Evolutionary conservation across 1,284 basidiomycete genomes (phyloP).

Genomic region (Uromyces viciae-fabae): DNA sequence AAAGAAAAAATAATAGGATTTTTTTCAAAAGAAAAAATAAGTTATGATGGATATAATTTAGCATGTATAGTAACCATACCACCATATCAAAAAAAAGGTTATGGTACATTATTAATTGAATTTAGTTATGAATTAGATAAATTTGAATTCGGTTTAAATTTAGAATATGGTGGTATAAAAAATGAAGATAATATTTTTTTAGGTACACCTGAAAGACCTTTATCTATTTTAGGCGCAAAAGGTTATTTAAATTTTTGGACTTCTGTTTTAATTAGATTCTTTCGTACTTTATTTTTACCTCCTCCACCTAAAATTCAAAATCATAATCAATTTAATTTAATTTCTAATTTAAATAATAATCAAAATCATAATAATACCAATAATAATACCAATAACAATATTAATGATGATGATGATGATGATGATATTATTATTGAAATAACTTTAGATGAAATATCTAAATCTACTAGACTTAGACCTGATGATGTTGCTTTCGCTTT

Average conservation of each 20-base stretch:
- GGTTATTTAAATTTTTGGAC: slow-evolving; percentile 92
- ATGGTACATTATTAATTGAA: slow-evolving; percentile 93
- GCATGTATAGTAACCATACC: slow-evolving; percentile 95
- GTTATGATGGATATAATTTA: slow-evolving; percentile 94
- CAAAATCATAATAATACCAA: too few relatives aligned
- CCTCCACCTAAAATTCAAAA: slow-evolving; percentile 13
- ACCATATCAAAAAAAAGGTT: slow-evolving; percentile 83
- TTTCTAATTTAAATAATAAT: too few relatives aligned
- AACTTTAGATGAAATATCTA: slow-evolving; percentile 62
- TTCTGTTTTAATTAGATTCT: slow-evolving; percentile 74
- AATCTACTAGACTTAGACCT: slow-evolving; percentile 71
- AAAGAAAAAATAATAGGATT: slow-evolving; percentile 82
- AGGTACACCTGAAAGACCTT: slow-evolving; percentile 89
- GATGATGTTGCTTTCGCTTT: slow-evolving; percentile 86
- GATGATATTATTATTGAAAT: slow-evolving; percentile 54
- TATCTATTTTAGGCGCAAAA: slow-evolving; percentile 85
- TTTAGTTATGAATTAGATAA: slow-evolving; percentile 66
- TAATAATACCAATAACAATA: background rate
- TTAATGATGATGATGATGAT: slow-evolving; percentile 58
- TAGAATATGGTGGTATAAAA: background rate
- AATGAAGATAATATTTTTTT: slow-evolving; percentile 61
- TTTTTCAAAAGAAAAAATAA: slow-evolving; percentile 92
- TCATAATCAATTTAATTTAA: too few relatives aligned
- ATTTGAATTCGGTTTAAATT: background rate
- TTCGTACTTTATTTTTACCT: slow-evolving; percentile 60